Evolutionary conservation across 1,284 basidiomycete genomes (phyloP).

Genomic region (Hemileia vastatrix): DNA sequence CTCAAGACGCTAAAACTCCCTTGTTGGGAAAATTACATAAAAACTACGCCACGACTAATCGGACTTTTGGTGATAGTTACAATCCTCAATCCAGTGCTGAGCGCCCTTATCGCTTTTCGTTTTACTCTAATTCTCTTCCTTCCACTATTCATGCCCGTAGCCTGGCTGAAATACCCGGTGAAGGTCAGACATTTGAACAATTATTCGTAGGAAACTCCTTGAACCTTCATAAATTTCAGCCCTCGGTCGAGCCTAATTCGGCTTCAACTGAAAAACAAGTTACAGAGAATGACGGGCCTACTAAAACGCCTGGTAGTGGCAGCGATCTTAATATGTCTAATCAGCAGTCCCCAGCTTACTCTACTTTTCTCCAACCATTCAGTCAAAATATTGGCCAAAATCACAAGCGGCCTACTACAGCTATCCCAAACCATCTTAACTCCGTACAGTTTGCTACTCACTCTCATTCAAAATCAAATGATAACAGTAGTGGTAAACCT

Average conservation of each 20-base stretch:
- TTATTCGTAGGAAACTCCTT: slow-evolving; percentile 59
- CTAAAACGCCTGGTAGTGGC: slow-evolving; percentile 1
- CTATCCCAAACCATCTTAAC: neutral
- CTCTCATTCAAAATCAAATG: neutral
- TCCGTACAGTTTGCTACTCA: neutral
- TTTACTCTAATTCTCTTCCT: slow-evolving; percentile 87
- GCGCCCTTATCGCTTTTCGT: slow-evolving; percentile 92
- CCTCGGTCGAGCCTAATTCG: slow-evolving; percentile 23
- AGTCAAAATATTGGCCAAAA: too few relatives aligned
- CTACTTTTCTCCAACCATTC: too few relatives aligned
- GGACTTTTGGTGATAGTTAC: slow-evolving; percentile 24
- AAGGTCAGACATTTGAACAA: slow-evolving; percentile 86
- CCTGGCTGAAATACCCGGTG: slow-evolving; percentile 82
- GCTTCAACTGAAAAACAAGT: neutral
- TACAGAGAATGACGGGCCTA: slow-evolving; percentile 2
- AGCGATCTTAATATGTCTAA: slow-evolving; percentile 8
- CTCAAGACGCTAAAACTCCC: too few relatives aligned
- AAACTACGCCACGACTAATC: neutral
- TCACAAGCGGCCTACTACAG: too few relatives aligned
- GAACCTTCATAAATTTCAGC: slow-evolving; percentile 23
- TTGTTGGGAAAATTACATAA: neutral
- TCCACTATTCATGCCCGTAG: slow-evolving; percentile 91
- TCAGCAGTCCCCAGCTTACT: too few relatives aligned
- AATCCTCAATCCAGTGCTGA: slow-evolving; percentile 46
- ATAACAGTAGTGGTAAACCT: slow-evolving; percentile 9